Evolutionary conservation across 1,284 basidiomycete genomes (phyloP), one percentile per base, ranked within the genome.

Genomic region (Ustilago curta): DNA sequence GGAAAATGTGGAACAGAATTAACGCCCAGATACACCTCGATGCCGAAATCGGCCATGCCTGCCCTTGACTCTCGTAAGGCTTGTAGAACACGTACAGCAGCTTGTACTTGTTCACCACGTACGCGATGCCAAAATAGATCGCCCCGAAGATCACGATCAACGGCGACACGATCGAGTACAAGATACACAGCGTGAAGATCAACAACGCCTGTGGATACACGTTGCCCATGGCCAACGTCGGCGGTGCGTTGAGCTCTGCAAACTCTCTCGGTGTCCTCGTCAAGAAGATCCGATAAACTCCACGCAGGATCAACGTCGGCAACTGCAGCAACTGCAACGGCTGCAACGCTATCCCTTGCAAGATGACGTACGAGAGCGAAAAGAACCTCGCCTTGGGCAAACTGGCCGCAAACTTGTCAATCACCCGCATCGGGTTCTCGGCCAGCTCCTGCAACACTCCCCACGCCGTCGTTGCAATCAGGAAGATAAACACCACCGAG

Each of bases 401-500:
- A 4, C 76, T 74, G 5, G 76, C 70, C 9, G 81, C 78, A 4
- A 83, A 58, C 49, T 83, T 83, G 64, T 85, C 83, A 29, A 85
- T 78, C 19, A 85, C 70, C 12, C 69, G 43, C 73, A 80, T 78
- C 4, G 84, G 83, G 47, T 80, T 80, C 50, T 79, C 71, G 11
- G 80, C 76, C 14, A 85, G 65, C 50, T 84, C 84, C 18, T 77
- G 61, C 16, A 79, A 67, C 18, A 97, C 89, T 50, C 93, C 91
- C 90, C 91, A 93, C 81, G 95, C 95, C 0, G 94, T 95, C 51
- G 91, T 92, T 0, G 93, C 93, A 48, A 96, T 87, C 12, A 98
- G 89, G 87, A 97, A 97, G 75, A 97, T 94, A 86, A 98, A 97
- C 32, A 99, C 91, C 45, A 97, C 95, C 75, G 95, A 95, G 85